Evolutionary conservation across 2,329 filamentous ascomycete species (phyloP).

Genomic region (Zymoseptoria ardabiliae): DNA sequence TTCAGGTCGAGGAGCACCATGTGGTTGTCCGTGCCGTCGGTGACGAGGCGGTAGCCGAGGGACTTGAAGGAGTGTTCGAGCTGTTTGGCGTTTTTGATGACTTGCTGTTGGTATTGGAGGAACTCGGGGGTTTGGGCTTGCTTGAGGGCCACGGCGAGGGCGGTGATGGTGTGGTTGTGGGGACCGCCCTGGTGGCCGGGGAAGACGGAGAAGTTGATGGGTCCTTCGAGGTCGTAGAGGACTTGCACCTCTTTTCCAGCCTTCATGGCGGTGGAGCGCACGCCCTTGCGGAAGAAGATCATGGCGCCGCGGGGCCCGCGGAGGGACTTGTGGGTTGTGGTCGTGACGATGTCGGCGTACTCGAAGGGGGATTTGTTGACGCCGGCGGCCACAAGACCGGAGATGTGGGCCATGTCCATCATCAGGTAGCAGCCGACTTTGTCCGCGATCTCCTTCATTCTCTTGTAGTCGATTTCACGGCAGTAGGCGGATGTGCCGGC

Average conservation of each 20-base stretch:
- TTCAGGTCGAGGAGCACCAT: slow-evolving; percentile 94
- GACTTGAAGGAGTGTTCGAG: slow-evolving; percentile 70
- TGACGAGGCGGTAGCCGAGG: slow-evolving; percentile 88
- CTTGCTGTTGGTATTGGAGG: slow-evolving; percentile 86
- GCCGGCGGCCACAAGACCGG: slow-evolving; percentile 83
- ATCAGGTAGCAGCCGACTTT: slow-evolving; percentile 89
- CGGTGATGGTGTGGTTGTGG: slow-evolving; percentile 99
- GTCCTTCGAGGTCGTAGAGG: slow-evolving; percentile 86
- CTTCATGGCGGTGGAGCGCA: slow-evolving; percentile 84
- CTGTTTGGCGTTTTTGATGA: slow-evolving; percentile 87
- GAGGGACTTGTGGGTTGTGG: slow-evolving; percentile 98
- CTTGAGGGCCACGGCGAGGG: slow-evolving; percentile 87
- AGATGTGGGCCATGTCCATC: slow-evolving; percentile 98
- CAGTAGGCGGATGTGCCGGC: slow-evolving; percentile 98
- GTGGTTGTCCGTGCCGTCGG: slow-evolving; percentile 94
- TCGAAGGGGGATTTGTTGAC: slow-evolving; percentile 92
- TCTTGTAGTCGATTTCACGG: slow-evolving; percentile 90
- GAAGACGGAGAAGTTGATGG: slow-evolving; percentile 99
- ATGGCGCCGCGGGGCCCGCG: slow-evolving; percentile 96
- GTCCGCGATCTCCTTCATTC: slow-evolving; percentile 94
- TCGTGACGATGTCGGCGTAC: slow-evolving; percentile 92
- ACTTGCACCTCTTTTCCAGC: slow-evolving; percentile 67
- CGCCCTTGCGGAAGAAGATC: slow-evolving; percentile 99
- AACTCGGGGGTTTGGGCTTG: slow-evolving; percentile 88
- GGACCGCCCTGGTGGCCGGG: slow-evolving; percentile 97